Evolutionary conservation across 129 eudicot species (phyloP).

Genomic region (Solidago caesia): DNA sequence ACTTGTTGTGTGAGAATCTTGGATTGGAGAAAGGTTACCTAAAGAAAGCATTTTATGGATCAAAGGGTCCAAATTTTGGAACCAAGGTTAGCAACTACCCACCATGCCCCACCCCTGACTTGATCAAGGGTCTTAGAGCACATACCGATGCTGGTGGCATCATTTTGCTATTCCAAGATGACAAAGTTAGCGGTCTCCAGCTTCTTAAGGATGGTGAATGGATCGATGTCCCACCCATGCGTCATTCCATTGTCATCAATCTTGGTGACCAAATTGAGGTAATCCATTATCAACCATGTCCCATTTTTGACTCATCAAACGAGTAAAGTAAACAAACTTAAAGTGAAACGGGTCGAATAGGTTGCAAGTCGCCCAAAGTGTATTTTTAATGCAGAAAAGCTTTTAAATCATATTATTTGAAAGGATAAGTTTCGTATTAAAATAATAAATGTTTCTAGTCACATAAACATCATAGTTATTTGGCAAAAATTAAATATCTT

Average conservation of each 20-base stretch:
- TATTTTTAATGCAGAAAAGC: too few species aligned
- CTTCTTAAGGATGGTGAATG: constrained; percentile 73
- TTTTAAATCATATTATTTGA: too few species aligned
- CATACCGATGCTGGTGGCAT: constrained; percentile 84
- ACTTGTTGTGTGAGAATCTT: constrained; percentile 64
- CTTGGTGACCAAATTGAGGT: constrained; percentile 78
- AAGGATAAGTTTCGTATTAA: too few species aligned
- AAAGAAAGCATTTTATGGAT: constrained; percentile 66
- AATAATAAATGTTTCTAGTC: too few species aligned
- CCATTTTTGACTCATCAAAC: neutral
- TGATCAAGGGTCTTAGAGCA: constrained; percentile 77
- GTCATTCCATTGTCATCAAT: constrained; percentile 71
- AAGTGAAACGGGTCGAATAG: neutral
- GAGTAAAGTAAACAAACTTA: too few species aligned
- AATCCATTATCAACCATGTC: neutral
- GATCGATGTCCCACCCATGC: constrained; percentile 79
- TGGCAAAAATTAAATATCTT: too few species aligned
- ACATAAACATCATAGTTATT: too few species aligned
- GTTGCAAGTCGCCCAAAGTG: too few species aligned
- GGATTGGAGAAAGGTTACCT: constrained; percentile 70
- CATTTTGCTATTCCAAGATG: constrained; percentile 72
- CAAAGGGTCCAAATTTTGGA: constrained; percentile 69
- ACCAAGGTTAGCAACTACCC: constrained; percentile 83
- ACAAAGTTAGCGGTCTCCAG: constrained; percentile 70
- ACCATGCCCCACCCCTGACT: constrained; percentile 74